Evolutionary conservation across 768 basidiomycete genomes (phyloP).

Genomic region (Mrakia gelida): DNA sequence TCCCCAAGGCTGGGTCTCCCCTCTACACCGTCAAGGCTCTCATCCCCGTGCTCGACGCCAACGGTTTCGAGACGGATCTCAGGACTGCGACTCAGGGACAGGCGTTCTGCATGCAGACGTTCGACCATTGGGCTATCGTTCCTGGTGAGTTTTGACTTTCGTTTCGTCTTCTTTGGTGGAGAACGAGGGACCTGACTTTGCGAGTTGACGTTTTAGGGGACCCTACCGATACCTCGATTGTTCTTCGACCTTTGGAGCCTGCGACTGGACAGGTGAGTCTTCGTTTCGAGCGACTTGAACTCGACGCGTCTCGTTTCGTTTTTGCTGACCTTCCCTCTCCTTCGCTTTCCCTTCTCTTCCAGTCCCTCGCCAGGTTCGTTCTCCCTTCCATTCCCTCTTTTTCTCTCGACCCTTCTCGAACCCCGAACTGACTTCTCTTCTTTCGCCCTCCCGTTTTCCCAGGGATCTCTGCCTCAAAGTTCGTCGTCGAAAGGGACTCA

Average conservation of each 20-base stretch:
- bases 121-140: constrained; percentile 99
- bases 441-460: background rate
- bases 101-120: constrained; percentile 95
- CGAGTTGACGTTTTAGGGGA: constrained; percentile 58
- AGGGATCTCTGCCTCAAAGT: constrained; percentile 86
- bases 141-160: constrained; percentile 60
- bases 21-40: constrained; percentile 96
- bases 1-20: constrained; percentile 95
- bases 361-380: constrained; percentile 11
- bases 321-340: background rate
- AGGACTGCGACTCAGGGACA: constrained; percentile 97
- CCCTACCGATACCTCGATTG: constrained; percentile 95
- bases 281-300: constrained; percentile 48
- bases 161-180: too few species aligned
- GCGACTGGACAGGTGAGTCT: constrained; percentile 85
- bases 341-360: background rate
- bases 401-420: background rate
- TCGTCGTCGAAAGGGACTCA: constrained; percentile 88
- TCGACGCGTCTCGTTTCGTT: background rate
- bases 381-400: background rate
- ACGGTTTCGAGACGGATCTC: constrained; percentile 97
- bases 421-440: background rate
- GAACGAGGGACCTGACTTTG: background rate
- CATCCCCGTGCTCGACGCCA: constrained; percentile 96
- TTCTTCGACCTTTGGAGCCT: constrained; percentile 91